These are phyloP conservation scores for Aspergillus udagawae DNA, from an alignment of 2,329 filamentous ascomycete species.

Conservation along the genomic window DNA sequence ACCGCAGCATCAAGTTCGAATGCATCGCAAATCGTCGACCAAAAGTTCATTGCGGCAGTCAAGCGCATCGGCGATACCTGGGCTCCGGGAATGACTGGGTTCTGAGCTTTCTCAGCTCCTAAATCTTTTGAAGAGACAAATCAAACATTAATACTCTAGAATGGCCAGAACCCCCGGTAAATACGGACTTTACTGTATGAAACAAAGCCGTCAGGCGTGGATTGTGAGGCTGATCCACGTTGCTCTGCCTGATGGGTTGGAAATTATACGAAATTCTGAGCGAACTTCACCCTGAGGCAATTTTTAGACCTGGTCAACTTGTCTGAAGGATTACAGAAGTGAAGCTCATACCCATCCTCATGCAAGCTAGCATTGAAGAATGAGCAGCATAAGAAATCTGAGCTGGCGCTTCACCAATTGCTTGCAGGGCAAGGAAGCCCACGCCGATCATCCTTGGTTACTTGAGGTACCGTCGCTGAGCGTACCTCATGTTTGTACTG, in stretches of 20 bases:
- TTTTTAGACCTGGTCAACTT: neutral
- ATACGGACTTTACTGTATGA: no score
- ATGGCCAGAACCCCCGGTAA: neutral
- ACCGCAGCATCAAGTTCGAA: conserved; percentile 40
- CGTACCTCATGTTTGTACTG: neutral
- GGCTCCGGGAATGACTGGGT: conserved; percentile 65
- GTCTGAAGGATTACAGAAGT: neutral
- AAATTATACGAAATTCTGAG: neutral
- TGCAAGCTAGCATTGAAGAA: neutral
- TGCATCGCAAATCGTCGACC: conserved; percentile 70
- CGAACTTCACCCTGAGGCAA: neutral
- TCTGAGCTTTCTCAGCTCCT: conserved; percentile 53
- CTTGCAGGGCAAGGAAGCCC: neutral
- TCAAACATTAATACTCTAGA: neutral
- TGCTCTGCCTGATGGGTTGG: no score
- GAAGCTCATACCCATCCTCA: neutral
- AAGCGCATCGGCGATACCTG: conserved; percentile 80
- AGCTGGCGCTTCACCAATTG: neutral
- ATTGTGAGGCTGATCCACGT: no score
- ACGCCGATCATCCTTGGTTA: neutral
- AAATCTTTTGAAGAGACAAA: neutral
- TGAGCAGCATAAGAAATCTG: neutral
- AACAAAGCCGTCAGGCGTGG: neutral
- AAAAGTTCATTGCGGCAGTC: conserved; percentile 75
- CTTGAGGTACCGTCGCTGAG: neutral